Conservation (phyloP, 495 filamentous ascomycete species). For the Aspergillus diversus region DNA sequence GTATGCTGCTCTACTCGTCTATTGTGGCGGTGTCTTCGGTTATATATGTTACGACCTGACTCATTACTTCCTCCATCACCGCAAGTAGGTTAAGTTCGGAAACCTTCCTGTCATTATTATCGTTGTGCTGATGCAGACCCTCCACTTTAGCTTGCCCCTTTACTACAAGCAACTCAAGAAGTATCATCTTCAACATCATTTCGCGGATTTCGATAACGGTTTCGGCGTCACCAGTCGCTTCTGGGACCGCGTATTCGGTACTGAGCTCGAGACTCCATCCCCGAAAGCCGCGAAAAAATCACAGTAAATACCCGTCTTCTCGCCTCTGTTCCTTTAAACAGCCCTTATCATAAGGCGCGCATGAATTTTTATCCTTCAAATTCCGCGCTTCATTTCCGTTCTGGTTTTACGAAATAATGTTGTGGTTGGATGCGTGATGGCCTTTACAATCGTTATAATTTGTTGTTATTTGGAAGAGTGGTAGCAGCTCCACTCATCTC, state of each 20-base stretch:
- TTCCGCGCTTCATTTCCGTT: neutral
- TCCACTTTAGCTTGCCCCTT: slow-evolving; percentile 63
- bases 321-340: neutral
- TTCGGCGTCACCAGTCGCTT: slow-evolving; percentile 98
- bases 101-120: neutral
- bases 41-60: slow-evolving; percentile 97
- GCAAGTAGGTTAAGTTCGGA: slow-evolving; percentile 62
- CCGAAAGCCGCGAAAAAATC: slow-evolving; percentile 55
- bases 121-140: slow-evolving; percentile 20
- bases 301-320: slow-evolving; percentile 41
- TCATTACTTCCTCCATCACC: slow-evolving; percentile 99
- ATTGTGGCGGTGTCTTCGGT: slow-evolving; percentile 90
- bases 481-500: neutral
- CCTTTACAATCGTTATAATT: slow-evolving; percentile 12
- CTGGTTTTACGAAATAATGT: slow-evolving; percentile 30
- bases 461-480: neutral
- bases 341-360: neutral
- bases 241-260: slow-evolving; percentile 94
- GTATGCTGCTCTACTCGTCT: slow-evolving; percentile 75
- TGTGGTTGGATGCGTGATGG: slow-evolving; percentile 25
- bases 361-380: neutral
- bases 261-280: slow-evolving; percentile 63
- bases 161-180: slow-evolving; percentile 93
- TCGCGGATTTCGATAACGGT: slow-evolving; percentile 94
- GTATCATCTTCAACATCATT: slow-evolving; percentile 96